Evolutionary conservation across 768 basidiomycete species (phyloP), one percentile per base, ranked within the genome.

Genomic region (Boletus reticulatus): DNA sequence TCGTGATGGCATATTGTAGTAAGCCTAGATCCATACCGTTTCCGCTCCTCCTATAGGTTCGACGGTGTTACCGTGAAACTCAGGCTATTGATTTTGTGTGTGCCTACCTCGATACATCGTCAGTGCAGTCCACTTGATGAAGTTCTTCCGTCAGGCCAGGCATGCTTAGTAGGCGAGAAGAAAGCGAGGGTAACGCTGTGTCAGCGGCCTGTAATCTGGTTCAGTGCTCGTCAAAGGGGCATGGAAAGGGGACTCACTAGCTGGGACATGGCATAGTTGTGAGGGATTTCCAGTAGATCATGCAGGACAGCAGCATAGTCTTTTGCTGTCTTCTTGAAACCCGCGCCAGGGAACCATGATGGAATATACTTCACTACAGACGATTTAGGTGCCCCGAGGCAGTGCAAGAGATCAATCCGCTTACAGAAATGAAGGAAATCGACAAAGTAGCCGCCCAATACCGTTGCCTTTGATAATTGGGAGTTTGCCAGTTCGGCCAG

Each of bases 401-500:
- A n/a, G 8, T 39, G 14, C 1, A n/a, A n/a, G n/a, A 39, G 14
- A 39, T 16, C 6, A n/a, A n/a, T 6, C 14, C 0, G 14, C 38
- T 39, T n/a, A 39, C 17, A 39, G 16, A 39, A 39, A 39, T 11
- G 38, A 8, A 39, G 12, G n/a, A 67, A 22, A 44, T 67, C 66
- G 13, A 63, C 66, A 14, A 49, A 52, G 14, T 55, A 45, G 13
- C 9, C 27, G 7, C 63, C 56, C 10, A 46, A 22, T 9, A 44
- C n/a, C 1, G 47, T 57, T 4, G 52, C 46, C 37, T 43, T 32
- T 19, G 63, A 60, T 12, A 75, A 42, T 19, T 59, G 62, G 14
- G 53, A 57, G 45, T 69, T 58, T 37, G 70, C 70, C 29, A 58
- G 44, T 11, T 72, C 59, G 6, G 67, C 72, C 6, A 72, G 52